Conservation (phyloP, 257 asterid genomes). For the Ocimum tenuiflorum region DNA sequence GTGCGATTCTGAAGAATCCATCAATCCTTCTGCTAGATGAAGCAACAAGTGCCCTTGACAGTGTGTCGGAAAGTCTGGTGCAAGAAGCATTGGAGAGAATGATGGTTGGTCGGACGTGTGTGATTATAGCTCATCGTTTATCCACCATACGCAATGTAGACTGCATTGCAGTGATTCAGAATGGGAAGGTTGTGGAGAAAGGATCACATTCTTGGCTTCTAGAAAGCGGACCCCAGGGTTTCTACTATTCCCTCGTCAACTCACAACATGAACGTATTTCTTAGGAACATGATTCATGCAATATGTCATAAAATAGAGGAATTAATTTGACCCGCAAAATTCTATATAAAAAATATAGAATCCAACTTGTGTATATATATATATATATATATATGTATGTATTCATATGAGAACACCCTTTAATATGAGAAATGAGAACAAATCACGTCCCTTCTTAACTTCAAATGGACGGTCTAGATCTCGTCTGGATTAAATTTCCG, state of each 20-base stretch:
- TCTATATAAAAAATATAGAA: too few relatives aligned
- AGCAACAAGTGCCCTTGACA: conserved; percentile 67
- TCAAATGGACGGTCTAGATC: too few relatives aligned
- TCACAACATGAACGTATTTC: conserved; percentile 26
- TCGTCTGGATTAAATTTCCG: too few relatives aligned
- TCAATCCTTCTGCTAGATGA: conserved; percentile 68
- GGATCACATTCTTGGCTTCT: conserved; percentile 58
- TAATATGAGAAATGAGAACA: too few relatives aligned
- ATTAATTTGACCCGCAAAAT: too few relatives aligned
- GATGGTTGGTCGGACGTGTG: conserved; percentile 57
- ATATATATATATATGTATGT: too few relatives aligned
- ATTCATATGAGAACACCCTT: too few relatives aligned
- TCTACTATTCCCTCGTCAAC: conserved; percentile 48
- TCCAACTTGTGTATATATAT: too few relatives aligned
- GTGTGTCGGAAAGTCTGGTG: conserved; percentile 50
- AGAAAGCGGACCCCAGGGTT: conserved; percentile 34
- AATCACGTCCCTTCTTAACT: too few relatives aligned
- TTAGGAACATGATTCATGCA: too few relatives aligned
- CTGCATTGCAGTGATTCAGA: conserved; percentile 48
- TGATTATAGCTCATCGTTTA: conserved; percentile 58
- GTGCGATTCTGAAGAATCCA: conserved; percentile 67
- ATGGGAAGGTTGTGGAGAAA: conserved; percentile 61
- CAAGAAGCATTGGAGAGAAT: conserved; percentile 60
- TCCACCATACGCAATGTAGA: conserved; percentile 64
- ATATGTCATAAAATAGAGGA: too few relatives aligned